Percentiles rank a stretch among this genome's conserved stretches.
Evolutionary conservation across 805 yeast genomes (phyloP).

Genomic region (Yarrowia divulgata): DNA sequence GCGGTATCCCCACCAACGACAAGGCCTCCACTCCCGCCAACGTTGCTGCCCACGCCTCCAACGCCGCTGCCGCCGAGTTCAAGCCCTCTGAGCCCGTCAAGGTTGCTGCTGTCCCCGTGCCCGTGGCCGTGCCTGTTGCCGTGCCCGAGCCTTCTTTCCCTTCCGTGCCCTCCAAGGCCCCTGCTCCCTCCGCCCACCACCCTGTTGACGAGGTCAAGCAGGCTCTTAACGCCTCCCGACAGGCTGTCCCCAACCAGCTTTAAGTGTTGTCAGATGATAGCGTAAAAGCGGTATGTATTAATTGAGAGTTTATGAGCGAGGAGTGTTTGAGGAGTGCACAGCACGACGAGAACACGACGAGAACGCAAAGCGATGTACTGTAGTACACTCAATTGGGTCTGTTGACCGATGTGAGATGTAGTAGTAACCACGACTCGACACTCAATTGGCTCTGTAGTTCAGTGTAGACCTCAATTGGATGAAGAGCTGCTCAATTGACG

Average conservation of each 20-base stretch:
- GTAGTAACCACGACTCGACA: too few relatives aligned
- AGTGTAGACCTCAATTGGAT: too few relatives aligned
- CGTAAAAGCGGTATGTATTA: conserved; percentile 16
- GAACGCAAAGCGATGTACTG: too few relatives aligned
- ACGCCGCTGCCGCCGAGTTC: conserved; percentile 40
- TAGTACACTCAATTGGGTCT: too few relatives aligned
- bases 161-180: conserved; percentile 30
- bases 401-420: too few relatives aligned
- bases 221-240: conserved; percentile 35
- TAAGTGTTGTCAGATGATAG: not conserved
- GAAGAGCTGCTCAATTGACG: too few relatives aligned
- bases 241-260: conserved; percentile 39
- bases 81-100: conserved; percentile 17
- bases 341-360: not conserved
- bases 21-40: conserved; percentile 36
- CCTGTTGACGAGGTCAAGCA: conserved; percentile 38
- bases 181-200: conserved; percentile 10
- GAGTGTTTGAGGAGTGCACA: not conserved
- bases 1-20: conserved; percentile 30
- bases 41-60: conserved; percentile 34
- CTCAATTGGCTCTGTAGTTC: too few relatives aligned
- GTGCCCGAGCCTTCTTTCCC: conserved; percentile 39
- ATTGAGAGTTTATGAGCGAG: conserved; percentile 18
- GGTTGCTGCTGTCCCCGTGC: conserved; percentile 31
- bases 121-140: conserved; percentile 38